phyloP scores from a whole-genome alignment of 306 rosid species.

The Lablab purpureus region DNA sequence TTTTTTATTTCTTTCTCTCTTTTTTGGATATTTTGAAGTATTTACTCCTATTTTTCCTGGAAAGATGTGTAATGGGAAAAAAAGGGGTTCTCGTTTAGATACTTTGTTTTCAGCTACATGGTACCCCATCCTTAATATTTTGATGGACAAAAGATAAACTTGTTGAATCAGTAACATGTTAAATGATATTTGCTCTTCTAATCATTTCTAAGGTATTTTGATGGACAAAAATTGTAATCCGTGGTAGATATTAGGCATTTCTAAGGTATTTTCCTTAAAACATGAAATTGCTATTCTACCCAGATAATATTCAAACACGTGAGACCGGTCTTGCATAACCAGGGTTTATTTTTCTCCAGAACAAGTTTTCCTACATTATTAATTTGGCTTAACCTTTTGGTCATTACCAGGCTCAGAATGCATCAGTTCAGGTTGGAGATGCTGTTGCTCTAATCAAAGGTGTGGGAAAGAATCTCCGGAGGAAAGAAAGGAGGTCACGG shows the following conservation, averaged over 20 bases:
- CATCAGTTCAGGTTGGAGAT: slow-evolving; percentile 78
- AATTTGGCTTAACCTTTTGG: slow-evolving; percentile 39
- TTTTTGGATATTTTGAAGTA: slow-evolving; percentile 10
- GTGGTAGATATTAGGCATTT: slow-evolving; percentile 28
- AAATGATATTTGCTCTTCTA: slow-evolving; percentile 19
- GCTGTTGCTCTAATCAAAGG: slow-evolving; percentile 96
- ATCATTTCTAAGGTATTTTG: slow-evolving; percentile 7
- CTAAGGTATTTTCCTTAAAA: neutral
- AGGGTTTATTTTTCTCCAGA: slow-evolving; percentile 26
- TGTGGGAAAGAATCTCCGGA: slow-evolving; percentile 71
- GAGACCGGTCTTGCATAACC: slow-evolving; percentile 27
- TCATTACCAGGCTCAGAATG: slow-evolving; percentile 52
- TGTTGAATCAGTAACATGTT: slow-evolving; percentile 22
- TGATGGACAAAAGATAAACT: slow-evolving; percentile 2
- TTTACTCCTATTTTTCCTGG: neutral
- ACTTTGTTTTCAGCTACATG: neutral
- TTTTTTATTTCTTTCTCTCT: slow-evolving; percentile 21
- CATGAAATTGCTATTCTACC: slow-evolving; percentile 16
- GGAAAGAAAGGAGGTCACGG: slow-evolving; percentile 93
- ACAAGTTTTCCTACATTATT: slow-evolving; percentile 32
- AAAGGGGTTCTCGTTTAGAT: slow-evolving; percentile 27
- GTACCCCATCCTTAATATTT: slow-evolving; percentile 20
- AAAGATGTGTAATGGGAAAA: slow-evolving; percentile 19
- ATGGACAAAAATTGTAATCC: neutral
- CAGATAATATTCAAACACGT: slow-evolving; percentile 30